These are phyloP conservation scores for Aspergillus ustus DNA, from an alignment of 2,329 filamentous ascomycete species.

Conservation along the genomic window DNA sequence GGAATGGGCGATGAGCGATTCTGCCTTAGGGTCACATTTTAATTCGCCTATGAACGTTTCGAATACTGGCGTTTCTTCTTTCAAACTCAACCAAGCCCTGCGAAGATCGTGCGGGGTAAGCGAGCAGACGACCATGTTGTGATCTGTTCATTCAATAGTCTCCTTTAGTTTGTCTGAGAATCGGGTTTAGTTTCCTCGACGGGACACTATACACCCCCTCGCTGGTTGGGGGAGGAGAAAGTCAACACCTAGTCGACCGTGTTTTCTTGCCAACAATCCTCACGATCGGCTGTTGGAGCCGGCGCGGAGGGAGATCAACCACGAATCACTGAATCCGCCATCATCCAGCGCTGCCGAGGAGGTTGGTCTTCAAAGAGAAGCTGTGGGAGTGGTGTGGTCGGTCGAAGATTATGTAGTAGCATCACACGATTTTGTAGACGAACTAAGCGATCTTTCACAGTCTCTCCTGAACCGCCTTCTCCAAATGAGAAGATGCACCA, in stretches of 20 bases:
- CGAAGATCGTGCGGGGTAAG: constrained; percentile 19
- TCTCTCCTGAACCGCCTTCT: background rate
- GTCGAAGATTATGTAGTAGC: background rate
- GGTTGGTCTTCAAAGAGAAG: constrained; percentile 1
- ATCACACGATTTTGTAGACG: constrained; percentile 4
- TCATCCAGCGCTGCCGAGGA: background rate
- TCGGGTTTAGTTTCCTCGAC: background rate
- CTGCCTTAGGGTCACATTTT: background rate
- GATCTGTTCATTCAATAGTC: constrained; percentile 5
- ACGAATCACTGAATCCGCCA: background rate
- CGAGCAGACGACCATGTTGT: constrained; percentile 3
- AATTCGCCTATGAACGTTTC: constrained; percentile 5
- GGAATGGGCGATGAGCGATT: constrained; percentile 3
- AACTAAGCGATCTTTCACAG: background rate
- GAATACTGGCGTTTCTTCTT: background rate
- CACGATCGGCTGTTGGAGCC: background rate
- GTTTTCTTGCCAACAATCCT: background rate
- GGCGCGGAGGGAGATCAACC: background rate
- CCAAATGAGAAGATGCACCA: background rate
- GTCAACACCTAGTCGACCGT: background rate
- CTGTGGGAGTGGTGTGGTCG: constrained; percentile 1
- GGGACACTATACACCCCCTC: background rate
- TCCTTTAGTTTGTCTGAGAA: background rate
- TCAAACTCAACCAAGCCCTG: constrained; percentile 10
- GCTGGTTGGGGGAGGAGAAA: background rate